Conservation (phyloP, 78 protist species). For the slime mould (Dictyostelium discoideum) region dicty_2.7 NC_007088.5:2708501-2709000, state of each 20-base stretch:
- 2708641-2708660: constrained; percentile 85
- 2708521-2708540: neutral
- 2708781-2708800: constrained; percentile 62
- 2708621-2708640: constrained; percentile 29
- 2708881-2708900: constrained; percentile 97
- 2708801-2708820: neutral
- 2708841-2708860: neutral
- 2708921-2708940: constrained; percentile 87
- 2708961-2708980: constrained; percentile 39
- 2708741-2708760: constrained; percentile 96
- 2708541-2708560: neutral
- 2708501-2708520: neutral
- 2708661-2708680: constrained; percentile 71
- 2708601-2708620: neutral
- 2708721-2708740: constrained; percentile 56
- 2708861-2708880: constrained; percentile 12
- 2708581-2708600: neutral
- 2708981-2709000: constrained; percentile 53
- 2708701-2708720: constrained; percentile 88
- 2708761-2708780: constrained; percentile 94
- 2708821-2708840: neutral
- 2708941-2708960: constrained; percentile 84
- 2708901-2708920: constrained; percentile 93
- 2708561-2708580: neutral
- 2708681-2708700: constrained; percentile 90